Base-by-base conservation (phyloP, 768 basidiomycete species). In the Hygrocybe punicea region DNA sequence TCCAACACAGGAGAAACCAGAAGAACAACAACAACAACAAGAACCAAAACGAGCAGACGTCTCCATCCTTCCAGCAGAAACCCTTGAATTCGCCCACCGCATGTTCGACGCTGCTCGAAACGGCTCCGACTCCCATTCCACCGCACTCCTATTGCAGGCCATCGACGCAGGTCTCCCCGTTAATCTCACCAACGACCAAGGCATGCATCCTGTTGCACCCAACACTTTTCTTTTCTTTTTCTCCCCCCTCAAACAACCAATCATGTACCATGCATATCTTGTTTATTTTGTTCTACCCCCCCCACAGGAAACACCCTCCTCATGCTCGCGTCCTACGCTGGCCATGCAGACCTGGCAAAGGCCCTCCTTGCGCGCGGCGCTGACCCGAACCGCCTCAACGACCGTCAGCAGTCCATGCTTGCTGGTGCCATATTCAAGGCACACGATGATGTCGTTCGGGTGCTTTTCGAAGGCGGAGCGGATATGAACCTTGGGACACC, bases 371-470 rank as follows among this genome's bases (percentile, higher is more conserved):
- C 70, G 6, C 76, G 79, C 34, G 80, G 81, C 2, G 87, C 82
- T 37, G 86, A 91, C 67, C 81, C 84, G 2, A 85, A 89, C 63
- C 74, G 82, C 10, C 64, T 83, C 51, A 92, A 92, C 67, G 87
- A 91, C 62, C 76, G 80, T 2, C 82, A 81, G 0, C 90, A 91
- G 62, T 84, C 86, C 8, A 83, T 88, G 21, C 72, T 92, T 19
- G 85, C 89, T 6, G 90, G 89, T 2, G 89, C 85, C 0, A 82
- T 91, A 0, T 92, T 90, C 74, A 91, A 91, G 68, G 81, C 76
- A 0, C 76, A 87, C 63, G 79, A 82, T 55, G 84, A 82, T 6
- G 76, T 90, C 46, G 85, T 87, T 1, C 75, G 74, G n/a, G 71
- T 74, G 1, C 77, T 92, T 25, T 67, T 81, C 21, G 77, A 71